Conservation (phyloP, 2,329 filamentous ascomycete genomes). For the Penicillium expansum region DNA sequence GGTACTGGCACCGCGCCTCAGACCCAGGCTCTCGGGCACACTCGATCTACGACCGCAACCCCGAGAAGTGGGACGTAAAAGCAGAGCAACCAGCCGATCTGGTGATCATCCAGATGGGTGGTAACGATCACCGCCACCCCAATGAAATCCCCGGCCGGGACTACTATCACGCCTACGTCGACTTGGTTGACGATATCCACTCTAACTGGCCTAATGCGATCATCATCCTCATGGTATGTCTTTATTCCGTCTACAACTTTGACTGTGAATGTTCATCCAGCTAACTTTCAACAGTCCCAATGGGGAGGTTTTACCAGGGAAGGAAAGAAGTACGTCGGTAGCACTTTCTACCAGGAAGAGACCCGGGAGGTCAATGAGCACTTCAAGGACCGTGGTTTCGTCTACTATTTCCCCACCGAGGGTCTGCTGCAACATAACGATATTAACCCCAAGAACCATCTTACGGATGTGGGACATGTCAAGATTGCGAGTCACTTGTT, state of each 20-base stretch:
- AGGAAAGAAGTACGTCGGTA: constrained; percentile 52
- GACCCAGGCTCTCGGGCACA: constrained; percentile 52
- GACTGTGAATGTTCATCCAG: background rate
- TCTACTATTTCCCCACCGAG: constrained; percentile 61
- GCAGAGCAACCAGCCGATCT: constrained; percentile 38
- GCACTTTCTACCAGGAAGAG: constrained; percentile 50
- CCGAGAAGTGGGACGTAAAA: constrained; percentile 30
- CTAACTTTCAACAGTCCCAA: constrained; percentile 42
- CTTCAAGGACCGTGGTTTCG: constrained; percentile 52
- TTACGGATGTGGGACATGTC: constrained; percentile 60
- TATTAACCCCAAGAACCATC: constrained; percentile 58
- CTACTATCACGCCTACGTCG: constrained; percentile 43
- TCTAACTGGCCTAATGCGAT: constrained; percentile 42
- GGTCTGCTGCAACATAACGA: constrained; percentile 63
- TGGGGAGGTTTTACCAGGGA: constrained; percentile 54
- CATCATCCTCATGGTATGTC: constrained; percentile 41
- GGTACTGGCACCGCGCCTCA: constrained; percentile 58
- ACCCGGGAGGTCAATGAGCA: constrained; percentile 52
- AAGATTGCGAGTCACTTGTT: constrained; percentile 61
- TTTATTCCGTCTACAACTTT: background rate
- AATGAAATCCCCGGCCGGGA: constrained; percentile 42
- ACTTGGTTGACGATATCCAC: constrained; percentile 44
- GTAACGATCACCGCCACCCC: constrained; percentile 45
- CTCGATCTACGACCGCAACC: constrained; percentile 40
- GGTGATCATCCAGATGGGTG: constrained; percentile 48